Evolutionary conservation across 192 early-diverging fungal genomes (phyloP).

Genomic region (Backusella sp.): DNA sequence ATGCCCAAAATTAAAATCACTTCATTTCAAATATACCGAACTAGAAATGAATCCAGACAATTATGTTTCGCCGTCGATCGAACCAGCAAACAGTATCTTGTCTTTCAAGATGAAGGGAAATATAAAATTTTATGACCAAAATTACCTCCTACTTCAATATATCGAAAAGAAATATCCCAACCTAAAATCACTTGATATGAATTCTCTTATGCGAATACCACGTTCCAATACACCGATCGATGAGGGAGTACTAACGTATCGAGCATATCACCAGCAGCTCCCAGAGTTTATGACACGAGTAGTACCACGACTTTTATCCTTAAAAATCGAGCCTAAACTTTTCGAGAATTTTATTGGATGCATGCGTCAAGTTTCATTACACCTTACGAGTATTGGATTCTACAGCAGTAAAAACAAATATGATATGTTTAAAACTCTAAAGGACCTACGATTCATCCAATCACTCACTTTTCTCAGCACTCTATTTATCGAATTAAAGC

Average conservation of each 20-base stretch:
- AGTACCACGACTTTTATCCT: not conserved
- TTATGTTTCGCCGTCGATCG: not conserved
- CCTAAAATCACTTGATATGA: not conserved
- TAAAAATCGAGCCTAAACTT: not conserved
- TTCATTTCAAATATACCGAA: not conserved
- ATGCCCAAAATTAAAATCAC: not conserved
- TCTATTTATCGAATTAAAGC: not conserved
- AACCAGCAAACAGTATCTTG: not conserved
- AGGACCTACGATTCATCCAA: not conserved
- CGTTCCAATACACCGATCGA: not conserved
- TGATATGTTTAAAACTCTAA: conserved; percentile 2
- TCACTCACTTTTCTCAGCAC: not conserved
- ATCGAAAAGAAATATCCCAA: not conserved
- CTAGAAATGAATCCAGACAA: not conserved
- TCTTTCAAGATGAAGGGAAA: not conserved
- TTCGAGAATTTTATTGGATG: not conserved
- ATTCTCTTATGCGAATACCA: not conserved
- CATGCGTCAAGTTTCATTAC: not conserved
- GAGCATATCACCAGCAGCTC: not conserved
- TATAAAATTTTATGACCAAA: not conserved
- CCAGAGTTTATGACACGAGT: not conserved
- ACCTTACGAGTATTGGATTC: not conserved
- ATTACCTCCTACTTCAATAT: not conserved
- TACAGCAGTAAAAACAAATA: conserved; percentile 3
- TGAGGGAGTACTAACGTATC: conserved; percentile 1